Evolutionary conservation across 1,284 basidiomycete species (phyloP).

Genomic region (Violaceomyces palustris): DNA sequence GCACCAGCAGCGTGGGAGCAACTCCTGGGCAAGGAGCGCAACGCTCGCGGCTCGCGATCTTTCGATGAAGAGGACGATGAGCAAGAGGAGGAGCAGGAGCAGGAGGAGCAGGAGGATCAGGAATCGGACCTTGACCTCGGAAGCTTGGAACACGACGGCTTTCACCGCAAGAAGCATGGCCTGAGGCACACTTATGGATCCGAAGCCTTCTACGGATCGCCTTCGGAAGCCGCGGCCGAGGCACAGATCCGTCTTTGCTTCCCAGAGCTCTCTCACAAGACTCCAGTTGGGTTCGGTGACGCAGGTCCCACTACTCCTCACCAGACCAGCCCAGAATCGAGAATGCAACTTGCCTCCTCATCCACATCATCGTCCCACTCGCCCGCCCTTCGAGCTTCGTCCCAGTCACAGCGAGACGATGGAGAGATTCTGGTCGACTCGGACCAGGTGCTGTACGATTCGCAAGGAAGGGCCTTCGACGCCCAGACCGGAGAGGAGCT

Average conservation of each 20-base stretch:
- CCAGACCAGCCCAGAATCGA: too few species aligned
- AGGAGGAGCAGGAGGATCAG: neutral
- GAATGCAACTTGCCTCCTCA: too few species aligned
- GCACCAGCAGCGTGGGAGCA: constrained; percentile 6
- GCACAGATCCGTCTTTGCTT: constrained; percentile 29
- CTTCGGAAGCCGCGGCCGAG: constrained; percentile 6
- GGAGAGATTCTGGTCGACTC: too few species aligned
- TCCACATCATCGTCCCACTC: too few species aligned
- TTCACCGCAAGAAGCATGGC: neutral
- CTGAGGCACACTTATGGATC: constrained; percentile 9
- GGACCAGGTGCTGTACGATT: too few species aligned
- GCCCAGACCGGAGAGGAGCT: too few species aligned
- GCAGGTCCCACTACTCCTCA: too few species aligned
- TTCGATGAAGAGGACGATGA: neutral
- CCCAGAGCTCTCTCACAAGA: constrained; percentile 18
- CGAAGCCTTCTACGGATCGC: constrained; percentile 28
- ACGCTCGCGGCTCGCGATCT: neutral
- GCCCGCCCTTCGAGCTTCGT: too few species aligned
- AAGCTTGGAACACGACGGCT: constrained; percentile 4
- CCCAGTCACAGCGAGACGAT: too few species aligned
- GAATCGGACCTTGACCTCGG: neutral
- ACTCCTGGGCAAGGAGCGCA: constrained; percentile 4
- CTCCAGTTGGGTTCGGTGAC: too few species aligned
- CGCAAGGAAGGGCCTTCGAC: too few species aligned
- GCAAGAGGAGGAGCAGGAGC: neutral